Percentiles rank a stretch among this genome's conserved stretches.
Evolutionary conservation across 495 filamentous ascomycete genomes (phyloP).

Genomic region (Penicillium verhagenii): DNA sequence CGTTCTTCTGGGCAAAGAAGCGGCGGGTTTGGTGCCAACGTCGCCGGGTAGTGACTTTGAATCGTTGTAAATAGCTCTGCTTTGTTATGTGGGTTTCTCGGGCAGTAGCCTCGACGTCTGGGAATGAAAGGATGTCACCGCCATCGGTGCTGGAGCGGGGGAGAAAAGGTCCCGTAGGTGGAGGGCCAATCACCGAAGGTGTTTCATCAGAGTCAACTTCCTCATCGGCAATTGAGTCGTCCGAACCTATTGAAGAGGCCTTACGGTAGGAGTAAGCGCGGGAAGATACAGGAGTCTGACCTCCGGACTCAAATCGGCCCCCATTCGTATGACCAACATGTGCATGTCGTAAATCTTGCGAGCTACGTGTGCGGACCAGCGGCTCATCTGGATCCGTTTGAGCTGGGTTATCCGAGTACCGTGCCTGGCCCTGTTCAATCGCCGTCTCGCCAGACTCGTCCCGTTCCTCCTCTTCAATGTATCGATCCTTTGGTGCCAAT

Average conservation of each 20-base stretch:
- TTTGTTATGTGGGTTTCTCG: conserved; percentile 16
- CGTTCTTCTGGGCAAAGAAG: conserved; percentile 24
- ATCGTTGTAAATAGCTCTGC: conserved; percentile 23
- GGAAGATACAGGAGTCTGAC: conserved; percentile 40
- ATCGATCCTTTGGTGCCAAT: conserved; percentile 68
- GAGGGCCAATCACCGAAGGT: conserved; percentile 30
- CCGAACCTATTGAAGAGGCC: conserved; percentile 21
- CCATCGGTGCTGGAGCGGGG: conserved; percentile 38
- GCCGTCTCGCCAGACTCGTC: conserved; percentile 39
- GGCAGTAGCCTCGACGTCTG: conserved; percentile 38
- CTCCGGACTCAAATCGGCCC: conserved; percentile 39
- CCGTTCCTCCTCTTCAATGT: conserved; percentile 61
- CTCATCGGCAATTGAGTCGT: conserved; percentile 10
- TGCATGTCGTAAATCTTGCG: conserved; percentile 22
- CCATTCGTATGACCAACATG: conserved; percentile 15
- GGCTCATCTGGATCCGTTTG: conserved; percentile 46
- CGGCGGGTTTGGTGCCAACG: conserved; percentile 14
- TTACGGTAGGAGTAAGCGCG: conserved; percentile 39
- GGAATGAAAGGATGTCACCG: conserved; percentile 45
- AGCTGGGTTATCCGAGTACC: conserved; percentile 63
- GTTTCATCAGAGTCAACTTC: conserved; percentile 25
- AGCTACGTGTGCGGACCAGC: conserved; percentile 35
- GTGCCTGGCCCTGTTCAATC: conserved; percentile 62
- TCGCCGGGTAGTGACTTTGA: conserved; percentile 22
- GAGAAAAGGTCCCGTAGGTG: conserved; percentile 40